Evolutionary conservation across 2,329 filamentous ascomycete genomes (phyloP).

Genomic region (Nectriaceae sp.): DNA sequence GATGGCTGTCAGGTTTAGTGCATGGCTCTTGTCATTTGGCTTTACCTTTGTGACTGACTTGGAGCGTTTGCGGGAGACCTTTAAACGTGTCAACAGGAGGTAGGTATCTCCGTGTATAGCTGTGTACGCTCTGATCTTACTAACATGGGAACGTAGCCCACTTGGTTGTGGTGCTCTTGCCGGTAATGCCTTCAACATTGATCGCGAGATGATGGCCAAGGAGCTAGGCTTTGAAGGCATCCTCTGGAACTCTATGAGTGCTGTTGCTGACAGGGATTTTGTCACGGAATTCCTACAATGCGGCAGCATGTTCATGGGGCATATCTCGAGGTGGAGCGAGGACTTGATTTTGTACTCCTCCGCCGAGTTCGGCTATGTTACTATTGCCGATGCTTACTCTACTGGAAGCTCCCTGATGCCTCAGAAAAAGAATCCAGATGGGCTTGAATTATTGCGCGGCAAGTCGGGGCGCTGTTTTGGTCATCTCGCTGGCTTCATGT

Average conservation of each 20-base stretch:
- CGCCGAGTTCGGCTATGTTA: slow-evolving; percentile 74
- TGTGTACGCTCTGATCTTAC: neutral
- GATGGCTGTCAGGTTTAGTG: slow-evolving; percentile 23
- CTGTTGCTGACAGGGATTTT: slow-evolving; percentile 79
- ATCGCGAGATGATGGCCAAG: slow-evolving; percentile 73
- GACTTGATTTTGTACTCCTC: slow-evolving; percentile 83
- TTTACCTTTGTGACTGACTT: slow-evolving; percentile 26
- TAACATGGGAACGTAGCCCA: slow-evolving; percentile 15
- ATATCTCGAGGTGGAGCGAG: slow-evolving; percentile 79
- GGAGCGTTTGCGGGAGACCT: slow-evolving; percentile 24
- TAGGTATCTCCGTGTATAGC: neutral
- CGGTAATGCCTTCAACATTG: slow-evolving; percentile 80
- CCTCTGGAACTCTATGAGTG: slow-evolving; percentile 75
- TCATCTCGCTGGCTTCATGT: slow-evolving; percentile 75
- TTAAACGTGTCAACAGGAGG: slow-evolving; percentile 22
- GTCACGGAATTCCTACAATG: slow-evolving; percentile 80
- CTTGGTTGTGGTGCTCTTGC: slow-evolving; percentile 51
- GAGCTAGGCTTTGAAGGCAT: slow-evolving; percentile 80
- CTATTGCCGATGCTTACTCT: slow-evolving; percentile 75
- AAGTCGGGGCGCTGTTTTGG: slow-evolving; percentile 77
- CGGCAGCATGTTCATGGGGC: slow-evolving; percentile 74
- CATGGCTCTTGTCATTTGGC: slow-evolving; percentile 27
- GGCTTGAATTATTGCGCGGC: slow-evolving; percentile 67
- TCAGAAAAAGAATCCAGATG: slow-evolving; percentile 82
- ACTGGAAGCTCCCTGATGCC: slow-evolving; percentile 79